These are phyloP conservation scores for Phenoliferia sp. DNA, from an alignment of 1,284 basidiomycete genomes.

Conservation along the genomic window DNA sequence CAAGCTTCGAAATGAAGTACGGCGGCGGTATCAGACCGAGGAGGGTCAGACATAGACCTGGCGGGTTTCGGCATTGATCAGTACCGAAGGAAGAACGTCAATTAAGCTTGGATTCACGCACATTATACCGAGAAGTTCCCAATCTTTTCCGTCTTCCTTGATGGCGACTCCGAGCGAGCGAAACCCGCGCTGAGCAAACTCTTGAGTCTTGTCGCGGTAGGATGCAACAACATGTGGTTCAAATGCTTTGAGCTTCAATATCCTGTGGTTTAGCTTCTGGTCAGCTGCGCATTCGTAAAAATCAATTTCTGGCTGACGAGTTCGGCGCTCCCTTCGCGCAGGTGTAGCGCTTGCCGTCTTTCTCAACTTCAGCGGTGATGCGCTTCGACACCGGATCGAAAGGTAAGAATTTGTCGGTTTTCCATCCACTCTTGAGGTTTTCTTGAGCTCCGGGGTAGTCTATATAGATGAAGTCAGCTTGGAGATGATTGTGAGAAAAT, in stretches of 20 bases:
- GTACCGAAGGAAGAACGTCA: conserved; percentile 6
- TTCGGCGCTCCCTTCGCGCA: conserved; percentile 56
- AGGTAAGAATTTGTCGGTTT: conserved; percentile 52
- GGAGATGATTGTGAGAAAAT: background rate
- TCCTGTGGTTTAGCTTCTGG: conserved; percentile 25
- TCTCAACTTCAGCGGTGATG: conserved; percentile 54
- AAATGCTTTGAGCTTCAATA: conserved; percentile 50
- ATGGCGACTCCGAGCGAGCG: conserved; percentile 53
- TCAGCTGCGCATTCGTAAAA: background rate
- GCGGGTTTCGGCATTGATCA: background rate
- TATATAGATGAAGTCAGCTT: background rate
- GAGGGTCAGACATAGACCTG: conserved; percentile 49
- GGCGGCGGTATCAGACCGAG: conserved; percentile 51
- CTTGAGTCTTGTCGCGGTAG: conserved; percentile 47
- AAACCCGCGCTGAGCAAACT: conserved; percentile 53
- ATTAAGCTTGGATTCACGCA: too few species aligned
- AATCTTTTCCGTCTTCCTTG: conserved; percentile 50
- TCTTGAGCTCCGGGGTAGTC: conserved; percentile 53
- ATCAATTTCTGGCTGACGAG: conserved; percentile 35
- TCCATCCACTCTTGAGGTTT: conserved; percentile 51
- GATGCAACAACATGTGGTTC: conserved; percentile 44
- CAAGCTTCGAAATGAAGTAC: background rate
- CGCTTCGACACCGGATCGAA: conserved; percentile 58
- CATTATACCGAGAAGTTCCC: conserved; percentile 50
- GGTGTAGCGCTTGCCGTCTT: conserved; percentile 51